These are phyloP conservation scores for Triticum urartu DNA, from an alignment of 176 grass and related monocot species.

Conservation along the genomic window DNA sequence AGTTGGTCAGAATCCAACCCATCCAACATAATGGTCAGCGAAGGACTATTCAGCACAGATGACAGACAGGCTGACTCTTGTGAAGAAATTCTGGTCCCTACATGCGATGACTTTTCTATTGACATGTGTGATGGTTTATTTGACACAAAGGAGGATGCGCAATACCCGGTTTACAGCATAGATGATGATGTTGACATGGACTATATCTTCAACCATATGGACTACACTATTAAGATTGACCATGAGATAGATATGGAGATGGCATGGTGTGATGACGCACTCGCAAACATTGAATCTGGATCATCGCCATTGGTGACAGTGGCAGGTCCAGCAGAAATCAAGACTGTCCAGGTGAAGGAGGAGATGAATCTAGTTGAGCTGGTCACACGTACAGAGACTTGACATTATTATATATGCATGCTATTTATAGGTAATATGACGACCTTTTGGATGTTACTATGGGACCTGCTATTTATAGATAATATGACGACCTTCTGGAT, in stretches of 20 bases:
- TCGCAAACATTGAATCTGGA: not conserved
- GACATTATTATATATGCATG: not conserved
- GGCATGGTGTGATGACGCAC: slow-evolving; percentile 39
- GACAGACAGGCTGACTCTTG: not conserved
- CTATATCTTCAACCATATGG: slow-evolving; percentile 46
- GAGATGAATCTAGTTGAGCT: slow-evolving; percentile 69
- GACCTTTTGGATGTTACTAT: slow-evolving; percentile 18
- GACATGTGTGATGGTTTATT: slow-evolving; percentile 50
- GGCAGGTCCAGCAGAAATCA: not conserved
- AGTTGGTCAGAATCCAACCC: not conserved
- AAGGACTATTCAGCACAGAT: not conserved
- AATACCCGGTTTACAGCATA: slow-evolving; percentile 21
- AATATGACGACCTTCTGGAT: slow-evolving; percentile 16
- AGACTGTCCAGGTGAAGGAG: slow-evolving; percentile 39
- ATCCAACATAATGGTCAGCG: not conserved
- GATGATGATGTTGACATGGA: slow-evolving; percentile 31
- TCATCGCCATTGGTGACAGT: not conserved
- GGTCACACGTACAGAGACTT: slow-evolving; percentile 23
- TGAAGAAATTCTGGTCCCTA: slow-evolving; percentile 32
- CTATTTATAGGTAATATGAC: not conserved
- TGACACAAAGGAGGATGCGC: slow-evolving; percentile 28
- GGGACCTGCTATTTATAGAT: not conserved
- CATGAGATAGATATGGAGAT: slow-evolving; percentile 55
- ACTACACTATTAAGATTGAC: slow-evolving; percentile 33
- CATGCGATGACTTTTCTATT: slow-evolving; percentile 41